Evolutionary conservation across 2,329 filamentous ascomycete genomes (phyloP).

Genomic region (Colletotrichum filicis): DNA sequence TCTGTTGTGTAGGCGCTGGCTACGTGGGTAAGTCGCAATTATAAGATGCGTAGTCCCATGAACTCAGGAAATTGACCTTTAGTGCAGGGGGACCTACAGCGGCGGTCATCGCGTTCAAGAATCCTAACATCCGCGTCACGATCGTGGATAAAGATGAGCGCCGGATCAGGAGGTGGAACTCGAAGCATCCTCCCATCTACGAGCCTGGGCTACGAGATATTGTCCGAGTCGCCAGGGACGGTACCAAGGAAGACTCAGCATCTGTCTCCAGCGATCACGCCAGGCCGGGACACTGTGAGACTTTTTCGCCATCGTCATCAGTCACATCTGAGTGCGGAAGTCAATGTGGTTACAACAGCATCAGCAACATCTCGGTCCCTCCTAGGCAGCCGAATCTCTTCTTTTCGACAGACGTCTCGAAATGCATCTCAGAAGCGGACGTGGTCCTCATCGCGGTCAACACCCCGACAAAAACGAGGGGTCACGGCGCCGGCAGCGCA

Average conservation of each 20-base stretch:
- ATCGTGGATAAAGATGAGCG: constrained; percentile 76
- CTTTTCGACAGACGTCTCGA: constrained; percentile 77
- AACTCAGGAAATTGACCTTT: not conserved
- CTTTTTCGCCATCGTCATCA: constrained; percentile 40
- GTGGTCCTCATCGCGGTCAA: constrained; percentile 82
- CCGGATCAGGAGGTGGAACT: constrained; percentile 80
- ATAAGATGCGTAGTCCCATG: too few species aligned
- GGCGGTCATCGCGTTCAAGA: constrained; percentile 78
- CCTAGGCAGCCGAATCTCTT: constrained; percentile 73
- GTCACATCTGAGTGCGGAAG: constrained; percentile 46
- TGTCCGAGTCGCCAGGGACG: constrained; percentile 71
- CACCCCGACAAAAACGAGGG: constrained; percentile 79
- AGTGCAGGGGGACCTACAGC: constrained; percentile 76
- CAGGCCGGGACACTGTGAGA: constrained; percentile 40
- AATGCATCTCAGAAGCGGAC: constrained; percentile 73
- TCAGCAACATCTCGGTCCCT: constrained; percentile 44
- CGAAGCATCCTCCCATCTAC: constrained; percentile 77
- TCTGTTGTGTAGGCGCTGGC: constrained; percentile 80
- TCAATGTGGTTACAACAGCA: constrained; percentile 34
- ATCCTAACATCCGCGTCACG: constrained; percentile 76
- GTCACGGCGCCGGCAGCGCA: constrained; percentile 75
- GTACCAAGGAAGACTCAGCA: constrained; percentile 56
- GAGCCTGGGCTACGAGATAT: constrained; percentile 78
- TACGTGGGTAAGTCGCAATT: constrained; percentile 71
- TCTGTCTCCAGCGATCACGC: constrained; percentile 43